phyloP scores from a whole-genome alignment of 306 rosid species.

The Medicago ruthenica region DNA sequence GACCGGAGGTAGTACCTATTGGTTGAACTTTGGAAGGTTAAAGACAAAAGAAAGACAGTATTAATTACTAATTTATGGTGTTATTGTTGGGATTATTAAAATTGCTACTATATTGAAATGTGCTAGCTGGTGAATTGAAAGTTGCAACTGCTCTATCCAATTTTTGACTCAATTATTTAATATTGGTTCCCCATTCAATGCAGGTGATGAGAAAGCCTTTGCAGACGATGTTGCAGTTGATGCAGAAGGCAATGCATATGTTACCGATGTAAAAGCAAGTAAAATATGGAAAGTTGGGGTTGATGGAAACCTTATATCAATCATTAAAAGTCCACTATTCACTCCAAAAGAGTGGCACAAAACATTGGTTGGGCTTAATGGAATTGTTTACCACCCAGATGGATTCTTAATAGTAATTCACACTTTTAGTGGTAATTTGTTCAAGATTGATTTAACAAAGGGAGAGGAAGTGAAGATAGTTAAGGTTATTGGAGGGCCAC shows the following conservation, averaged over 20 bases:
- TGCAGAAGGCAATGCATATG: slow-evolving; percentile 84
- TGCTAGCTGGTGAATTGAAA: background rate
- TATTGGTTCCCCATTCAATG: slow-evolving; percentile 21
- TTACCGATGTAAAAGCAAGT: slow-evolving; percentile 65
- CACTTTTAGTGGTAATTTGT: slow-evolving; percentile 75
- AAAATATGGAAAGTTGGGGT: slow-evolving; percentile 90
- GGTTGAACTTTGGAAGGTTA: background rate
- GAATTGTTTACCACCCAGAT: slow-evolving; percentile 90
- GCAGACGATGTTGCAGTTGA: slow-evolving; percentile 92
- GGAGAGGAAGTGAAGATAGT: slow-evolving; percentile 74
- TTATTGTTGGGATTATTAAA: background rate
- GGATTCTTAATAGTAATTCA: slow-evolving; percentile 80
- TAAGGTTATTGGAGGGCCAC: slow-evolving; percentile 59
- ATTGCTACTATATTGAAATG: background rate
- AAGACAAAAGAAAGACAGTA: background rate
- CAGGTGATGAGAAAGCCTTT: slow-evolving; percentile 75
- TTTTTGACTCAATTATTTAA: background rate
- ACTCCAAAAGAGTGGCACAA: slow-evolving; percentile 80
- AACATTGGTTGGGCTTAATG: slow-evolving; percentile 74
- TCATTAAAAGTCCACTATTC: slow-evolving; percentile 70
- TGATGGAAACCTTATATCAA: slow-evolving; percentile 63
- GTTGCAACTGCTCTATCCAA: background rate
- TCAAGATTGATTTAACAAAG: slow-evolving; percentile 65
- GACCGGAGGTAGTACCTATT: background rate
- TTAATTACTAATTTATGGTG: background rate